A percentile compares a stretch with the other conserved stretches of the same genome.
These are phyloP conservation scores for Pyropia yezoensis DNA, from an alignment of 23 red algal genomes.

Conservation along the genomic window DNA sequence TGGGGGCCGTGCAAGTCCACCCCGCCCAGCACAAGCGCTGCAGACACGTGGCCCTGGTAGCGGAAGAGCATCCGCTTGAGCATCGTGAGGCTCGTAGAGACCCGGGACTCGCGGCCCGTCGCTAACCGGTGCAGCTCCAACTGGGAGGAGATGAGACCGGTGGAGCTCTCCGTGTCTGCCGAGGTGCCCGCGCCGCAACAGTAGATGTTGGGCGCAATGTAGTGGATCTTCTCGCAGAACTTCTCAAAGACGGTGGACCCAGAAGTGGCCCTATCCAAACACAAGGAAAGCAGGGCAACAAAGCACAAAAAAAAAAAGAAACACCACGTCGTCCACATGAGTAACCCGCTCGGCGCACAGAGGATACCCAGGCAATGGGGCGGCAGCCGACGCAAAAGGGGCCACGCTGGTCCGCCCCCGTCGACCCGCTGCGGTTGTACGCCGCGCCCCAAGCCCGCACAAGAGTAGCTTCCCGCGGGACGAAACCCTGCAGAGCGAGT, in stretches of 20 bases:
- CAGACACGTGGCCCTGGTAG: slow-evolving; percentile 93
- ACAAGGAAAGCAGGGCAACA: neutral
- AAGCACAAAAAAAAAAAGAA: neutral
- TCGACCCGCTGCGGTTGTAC: no score
- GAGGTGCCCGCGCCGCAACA: slow-evolving; percentile 97
- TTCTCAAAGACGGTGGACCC: slow-evolving; percentile 89
- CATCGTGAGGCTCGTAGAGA: slow-evolving; percentile 75
- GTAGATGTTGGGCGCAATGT: slow-evolving; percentile 97
- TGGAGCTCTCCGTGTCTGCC: slow-evolving; percentile 93
- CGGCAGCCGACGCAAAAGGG: no score
- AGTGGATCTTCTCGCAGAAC: slow-evolving; percentile 99
- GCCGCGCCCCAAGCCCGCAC: no score
- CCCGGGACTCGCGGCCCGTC: slow-evolving; percentile 60
- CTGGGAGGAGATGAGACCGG: slow-evolving; percentile 75
- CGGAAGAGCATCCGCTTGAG: slow-evolving; percentile 92
- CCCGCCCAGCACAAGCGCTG: slow-evolving; percentile 90
- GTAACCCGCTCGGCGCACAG: no score
- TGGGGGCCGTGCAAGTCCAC: slow-evolving; percentile 91
- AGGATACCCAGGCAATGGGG: no score
- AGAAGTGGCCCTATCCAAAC: slow-evolving; percentile 43
- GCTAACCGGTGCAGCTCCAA: slow-evolving; percentile 78
- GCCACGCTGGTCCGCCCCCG: no score
- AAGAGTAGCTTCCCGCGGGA: no score
- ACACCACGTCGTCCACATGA: neutral
- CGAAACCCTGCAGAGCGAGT: no score